A percentile compares a stretch with the other conserved stretches of the same genome.
Conservation (phyloP, 805 yeast genomes). For the Teunomyces pallodes region DNA sequence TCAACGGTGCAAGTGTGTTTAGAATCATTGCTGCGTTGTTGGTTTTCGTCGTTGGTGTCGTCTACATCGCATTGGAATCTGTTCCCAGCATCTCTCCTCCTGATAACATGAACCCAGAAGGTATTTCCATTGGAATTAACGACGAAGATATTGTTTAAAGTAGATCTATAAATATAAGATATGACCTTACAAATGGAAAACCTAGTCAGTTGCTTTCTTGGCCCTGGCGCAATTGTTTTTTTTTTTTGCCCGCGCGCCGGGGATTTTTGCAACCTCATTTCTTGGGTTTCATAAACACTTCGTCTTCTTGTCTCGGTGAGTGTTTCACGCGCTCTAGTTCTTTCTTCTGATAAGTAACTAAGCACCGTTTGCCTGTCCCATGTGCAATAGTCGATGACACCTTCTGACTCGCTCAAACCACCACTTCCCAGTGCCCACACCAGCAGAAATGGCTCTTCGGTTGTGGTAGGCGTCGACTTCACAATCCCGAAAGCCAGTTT, state of each 20-base stretch:
- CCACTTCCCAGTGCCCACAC: background rate
- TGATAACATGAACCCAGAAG: constrained; percentile 64
- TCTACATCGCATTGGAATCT: constrained; percentile 62
- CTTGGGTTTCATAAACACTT: background rate
- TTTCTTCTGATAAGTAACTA: background rate
- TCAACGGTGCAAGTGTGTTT: constrained; percentile 51
- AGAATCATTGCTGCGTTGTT: constrained; percentile 58
- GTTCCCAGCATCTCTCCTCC: constrained; percentile 78
- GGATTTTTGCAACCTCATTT: background rate
- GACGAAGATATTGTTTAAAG: constrained; percentile 38
- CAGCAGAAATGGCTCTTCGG: background rate
- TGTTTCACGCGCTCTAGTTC: background rate
- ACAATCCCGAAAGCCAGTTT: constrained; percentile 52
- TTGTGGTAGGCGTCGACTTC: constrained; percentile 2
- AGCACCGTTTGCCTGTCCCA: background rate
- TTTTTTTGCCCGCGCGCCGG: background rate
- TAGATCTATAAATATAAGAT: background rate
- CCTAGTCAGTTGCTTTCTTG: background rate
- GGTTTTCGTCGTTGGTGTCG: constrained; percentile 59
- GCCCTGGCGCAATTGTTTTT: background rate
- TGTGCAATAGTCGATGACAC: background rate
- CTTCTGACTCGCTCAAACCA: background rate
- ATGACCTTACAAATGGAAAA: too few species aligned
- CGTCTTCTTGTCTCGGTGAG: background rate
- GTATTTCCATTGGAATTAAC: constrained; percentile 33